A percentile compares a stretch with the other conserved stretches of the same genome.
phyloP scores from a whole-genome alignment of 2,329 filamentous ascomycete genomes.

The Aspergillus udagawae region DNA sequence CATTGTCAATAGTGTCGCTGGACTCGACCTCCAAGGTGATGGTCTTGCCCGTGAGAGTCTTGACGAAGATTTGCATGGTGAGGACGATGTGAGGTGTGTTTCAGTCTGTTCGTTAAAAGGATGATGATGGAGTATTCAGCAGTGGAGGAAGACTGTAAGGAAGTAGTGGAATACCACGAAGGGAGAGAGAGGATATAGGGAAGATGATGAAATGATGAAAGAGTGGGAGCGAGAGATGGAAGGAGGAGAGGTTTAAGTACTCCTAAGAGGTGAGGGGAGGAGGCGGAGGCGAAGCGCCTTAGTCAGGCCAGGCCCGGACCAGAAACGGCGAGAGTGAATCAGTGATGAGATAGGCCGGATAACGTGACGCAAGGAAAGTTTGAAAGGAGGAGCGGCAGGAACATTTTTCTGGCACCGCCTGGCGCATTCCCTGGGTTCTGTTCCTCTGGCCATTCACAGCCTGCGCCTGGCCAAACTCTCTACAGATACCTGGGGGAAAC shows the following conservation, averaged over 20 bases:
- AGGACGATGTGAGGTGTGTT: conserved; percentile 19
- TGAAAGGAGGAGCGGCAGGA: conserved; percentile 5
- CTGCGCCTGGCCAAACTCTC: not conserved
- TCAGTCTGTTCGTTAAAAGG: conserved; percentile 9
- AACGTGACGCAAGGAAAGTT: conserved; percentile 19
- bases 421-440: conserved; percentile 11
- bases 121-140: conserved; percentile 10
- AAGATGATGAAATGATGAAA: conserved; percentile 8
- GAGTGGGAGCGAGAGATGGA: conserved; percentile 11
- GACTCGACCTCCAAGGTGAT: conserved; percentile 51
- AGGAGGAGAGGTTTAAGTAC: conserved; percentile 29
- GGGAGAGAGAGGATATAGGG: conserved; percentile 5
- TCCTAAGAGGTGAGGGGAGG: conserved; percentile 22
- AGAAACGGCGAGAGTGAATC: conserved; percentile 7
- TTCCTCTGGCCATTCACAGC: conserved; percentile 3
- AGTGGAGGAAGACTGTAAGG: conserved; percentile 8
- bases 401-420: conserved; percentile 14
- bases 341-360: conserved; percentile 27
- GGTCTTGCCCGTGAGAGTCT: conserved; percentile 69
- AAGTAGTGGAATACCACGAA: not conserved
- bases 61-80: conserved; percentile 97
- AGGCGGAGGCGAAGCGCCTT: conserved; percentile 24
- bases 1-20: conserved; percentile 49
- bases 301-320: conserved; percentile 15
- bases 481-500: conserved; percentile 10